Conservation (phyloP, 2,329 filamentous ascomycete genomes). For the Juglanconis sp. region DNA sequence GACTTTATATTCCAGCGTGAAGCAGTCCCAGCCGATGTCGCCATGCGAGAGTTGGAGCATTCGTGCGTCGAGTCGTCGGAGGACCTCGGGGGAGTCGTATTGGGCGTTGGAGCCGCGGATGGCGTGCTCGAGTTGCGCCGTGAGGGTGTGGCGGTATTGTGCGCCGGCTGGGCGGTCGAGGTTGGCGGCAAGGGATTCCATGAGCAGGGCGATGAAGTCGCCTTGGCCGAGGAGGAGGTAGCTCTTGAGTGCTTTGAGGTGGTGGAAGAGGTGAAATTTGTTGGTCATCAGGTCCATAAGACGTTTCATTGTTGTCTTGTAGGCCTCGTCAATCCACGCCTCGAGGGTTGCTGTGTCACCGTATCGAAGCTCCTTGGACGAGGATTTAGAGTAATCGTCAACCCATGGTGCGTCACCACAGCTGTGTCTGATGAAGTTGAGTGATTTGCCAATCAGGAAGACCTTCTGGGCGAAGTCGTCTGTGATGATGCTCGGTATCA, state of each 20-base stretch:
- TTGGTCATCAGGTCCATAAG: constrained; percentile 89
- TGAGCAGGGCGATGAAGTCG: constrained; percentile 93
- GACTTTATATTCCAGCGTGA: constrained; percentile 98
- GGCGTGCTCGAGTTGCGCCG: constrained; percentile 95
- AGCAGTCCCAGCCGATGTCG: constrained; percentile 98
- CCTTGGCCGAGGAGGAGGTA: constrained; percentile 93
- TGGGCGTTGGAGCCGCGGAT: constrained; percentile 97
- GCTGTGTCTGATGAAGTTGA: constrained; percentile 96
- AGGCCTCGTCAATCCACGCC: constrained; percentile 91
- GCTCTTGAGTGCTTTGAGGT: constrained; percentile 86
- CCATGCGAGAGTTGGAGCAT: constrained; percentile 96
- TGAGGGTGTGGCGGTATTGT: constrained; percentile 93
- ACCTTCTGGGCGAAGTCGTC: constrained; percentile 93
- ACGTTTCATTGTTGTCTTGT: constrained; percentile 96
- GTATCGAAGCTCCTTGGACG: constrained; percentile 87
- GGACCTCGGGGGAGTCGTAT: constrained; percentile 87
- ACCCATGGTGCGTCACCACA: constrained; percentile 95
- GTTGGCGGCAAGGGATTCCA: constrained; percentile 92
- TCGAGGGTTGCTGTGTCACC: constrained; percentile 90
- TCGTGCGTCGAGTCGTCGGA: constrained; percentile 88
- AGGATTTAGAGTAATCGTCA: constrained; percentile 87
- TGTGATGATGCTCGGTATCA: constrained; percentile 92
- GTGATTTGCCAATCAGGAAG: constrained; percentile 93
- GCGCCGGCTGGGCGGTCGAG: constrained; percentile 93
- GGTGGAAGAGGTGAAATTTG: constrained; percentile 93